A percentile compares a stretch with the other conserved stretches of the same genome.
phyloP scores from a whole-genome alignment of 2,329 filamentous ascomycete genomes.

The Penicillium brasilianum region DNA sequence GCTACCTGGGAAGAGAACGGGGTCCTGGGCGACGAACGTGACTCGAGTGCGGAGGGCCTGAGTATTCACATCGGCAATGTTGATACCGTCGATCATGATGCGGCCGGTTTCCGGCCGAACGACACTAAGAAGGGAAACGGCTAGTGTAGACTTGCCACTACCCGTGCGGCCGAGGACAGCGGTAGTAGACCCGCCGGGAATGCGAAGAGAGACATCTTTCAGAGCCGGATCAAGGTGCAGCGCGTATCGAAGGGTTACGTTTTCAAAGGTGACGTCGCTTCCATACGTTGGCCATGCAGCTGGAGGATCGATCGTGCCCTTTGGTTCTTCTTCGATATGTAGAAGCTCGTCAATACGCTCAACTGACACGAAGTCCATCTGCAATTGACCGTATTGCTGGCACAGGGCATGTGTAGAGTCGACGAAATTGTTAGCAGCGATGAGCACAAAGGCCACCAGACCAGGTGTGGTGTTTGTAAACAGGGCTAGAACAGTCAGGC shows the following conservation, averaged over 20 bases:
- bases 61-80: slow-evolving; percentile 63
- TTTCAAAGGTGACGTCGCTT: slow-evolving; percentile 75
- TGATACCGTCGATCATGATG: slow-evolving; percentile 65
- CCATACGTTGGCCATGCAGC: slow-evolving; percentile 75
- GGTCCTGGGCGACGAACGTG: slow-evolving; percentile 71
- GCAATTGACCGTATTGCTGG: slow-evolving; percentile 78
- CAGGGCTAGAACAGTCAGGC: slow-evolving; percentile 74
- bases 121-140: slow-evolving; percentile 63
- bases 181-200: slow-evolving; percentile 77
- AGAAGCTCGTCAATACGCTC: slow-evolving; percentile 84
- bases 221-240: slow-evolving; percentile 76
- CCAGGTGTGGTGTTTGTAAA: slow-evolving; percentile 76
- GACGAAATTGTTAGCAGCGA: slow-evolving; percentile 69
- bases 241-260: slow-evolving; percentile 80
- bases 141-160: slow-evolving; percentile 81
- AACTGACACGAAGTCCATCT: slow-evolving; percentile 91
- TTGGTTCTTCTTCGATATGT: slow-evolving; percentile 75
- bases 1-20: slow-evolving; percentile 66
- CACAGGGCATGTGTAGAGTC: slow-evolving; percentile 74
- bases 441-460: slow-evolving; percentile 80
- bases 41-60: slow-evolving; percentile 65
- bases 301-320: slow-evolving; percentile 70
- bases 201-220: slow-evolving; percentile 68
- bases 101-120: slow-evolving; percentile 59
- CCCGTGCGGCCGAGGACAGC: slow-evolving; percentile 80